phyloP scores from a whole-genome alignment of 192 early-diverging fungal genomes.

The Rhizophagus clarus region DNA sequence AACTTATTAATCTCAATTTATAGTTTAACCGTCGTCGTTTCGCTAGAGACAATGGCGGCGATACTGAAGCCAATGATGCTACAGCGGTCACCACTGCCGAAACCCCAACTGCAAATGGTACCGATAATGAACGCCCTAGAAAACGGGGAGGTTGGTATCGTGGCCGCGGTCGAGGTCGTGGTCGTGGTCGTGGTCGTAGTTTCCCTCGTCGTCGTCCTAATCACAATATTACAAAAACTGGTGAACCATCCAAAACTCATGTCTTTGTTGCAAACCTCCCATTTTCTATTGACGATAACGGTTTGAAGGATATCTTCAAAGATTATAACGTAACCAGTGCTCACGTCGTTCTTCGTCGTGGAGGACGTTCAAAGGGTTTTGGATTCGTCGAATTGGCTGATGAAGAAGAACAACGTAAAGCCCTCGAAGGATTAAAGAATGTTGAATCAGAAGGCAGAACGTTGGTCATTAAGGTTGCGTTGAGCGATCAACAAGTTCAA shows the following conservation, averaged over 20 bases:
- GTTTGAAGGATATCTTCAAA: conserved; percentile 73
- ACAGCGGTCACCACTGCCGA: conserved; percentile 34
- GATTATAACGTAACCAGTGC: conserved; percentile 71
- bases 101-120: conserved; percentile 32
- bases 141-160: conserved; percentile 33
- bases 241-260: conserved; percentile 67
- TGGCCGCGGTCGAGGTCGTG: conserved; percentile 42
- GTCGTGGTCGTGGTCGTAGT: conserved; percentile 39
- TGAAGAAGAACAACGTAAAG: conserved; percentile 77
- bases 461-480: conserved; percentile 64
- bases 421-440: conserved; percentile 63
- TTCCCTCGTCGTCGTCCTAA: conserved; percentile 26
- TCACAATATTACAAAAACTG: conserved; percentile 38
- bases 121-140: conserved; percentile 37
- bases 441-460: conserved; percentile 67
- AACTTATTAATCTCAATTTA: neutral
- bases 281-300: conserved; percentile 68
- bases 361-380: conserved; percentile 87
- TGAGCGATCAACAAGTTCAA: conserved; percentile 51
- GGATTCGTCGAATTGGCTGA: conserved; percentile 88
- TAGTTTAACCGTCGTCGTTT: conserved; percentile 18
- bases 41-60: neutral
- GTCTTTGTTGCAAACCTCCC: conserved; percentile 84
- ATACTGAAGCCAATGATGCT: neutral
- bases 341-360: conserved; percentile 70